Percentiles rank a stretch among this genome's conserved stretches.
Conservation (phyloP, 805 yeast genomes). For the Metschnikowia santaceciliae region DNA sequence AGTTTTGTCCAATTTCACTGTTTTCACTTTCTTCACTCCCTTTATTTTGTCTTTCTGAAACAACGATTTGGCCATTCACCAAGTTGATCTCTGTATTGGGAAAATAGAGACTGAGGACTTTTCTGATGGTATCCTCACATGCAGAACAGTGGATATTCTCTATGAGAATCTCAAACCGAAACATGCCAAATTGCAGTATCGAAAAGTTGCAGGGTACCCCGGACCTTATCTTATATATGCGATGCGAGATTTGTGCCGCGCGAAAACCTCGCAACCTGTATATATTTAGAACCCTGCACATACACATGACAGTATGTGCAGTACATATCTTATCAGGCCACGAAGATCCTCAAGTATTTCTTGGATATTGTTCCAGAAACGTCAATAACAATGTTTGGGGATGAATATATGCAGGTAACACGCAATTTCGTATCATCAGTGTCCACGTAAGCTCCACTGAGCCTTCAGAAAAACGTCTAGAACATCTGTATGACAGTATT, state of each 20-base stretch:
- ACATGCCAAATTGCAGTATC: not conserved
- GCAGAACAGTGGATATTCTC: conserved; percentile 54
- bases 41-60: too few species aligned
- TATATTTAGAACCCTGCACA: not conserved
- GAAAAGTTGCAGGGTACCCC: not conserved
- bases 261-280: not conserved
- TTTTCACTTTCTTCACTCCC: too few species aligned
- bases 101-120: conserved; percentile 4
- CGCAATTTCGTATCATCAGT: too few species aligned
- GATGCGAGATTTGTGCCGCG: conserved; percentile 2
- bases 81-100: not conserved
- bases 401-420: too few species aligned
- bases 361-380: too few species aligned
- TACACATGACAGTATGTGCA: not conserved
- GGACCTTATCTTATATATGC: conserved; percentile 1
- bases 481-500: too few species aligned
- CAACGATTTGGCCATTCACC: not conserved
- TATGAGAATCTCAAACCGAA: conserved; percentile 17
- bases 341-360: too few species aligned
- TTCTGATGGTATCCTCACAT: conserved; percentile 41
- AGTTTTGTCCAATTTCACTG: not conserved
- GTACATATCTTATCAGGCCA: not conserved
- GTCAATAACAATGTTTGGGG: too few species aligned
- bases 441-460: too few species aligned
- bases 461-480: too few species aligned